Conservation (phyloP, 2,329 filamentous ascomycete species). For the Alternaria solani region DNA sequence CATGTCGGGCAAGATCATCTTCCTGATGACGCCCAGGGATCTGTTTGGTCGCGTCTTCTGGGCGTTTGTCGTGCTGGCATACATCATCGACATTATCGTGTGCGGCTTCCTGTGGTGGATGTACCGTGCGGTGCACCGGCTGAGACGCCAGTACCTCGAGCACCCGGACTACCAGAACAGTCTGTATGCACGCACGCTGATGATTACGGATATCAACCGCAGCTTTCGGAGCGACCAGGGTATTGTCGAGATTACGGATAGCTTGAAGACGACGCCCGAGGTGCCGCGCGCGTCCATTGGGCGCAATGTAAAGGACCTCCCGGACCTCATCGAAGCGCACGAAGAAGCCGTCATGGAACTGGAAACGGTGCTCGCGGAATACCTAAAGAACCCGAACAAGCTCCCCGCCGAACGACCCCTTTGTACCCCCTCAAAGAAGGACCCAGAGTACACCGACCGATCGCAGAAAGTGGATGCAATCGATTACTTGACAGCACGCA, state of each 20-base stretch:
- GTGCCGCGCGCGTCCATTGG: conserved; percentile 84
- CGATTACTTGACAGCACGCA: conserved; percentile 86
- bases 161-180: conserved; percentile 88
- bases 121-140: conserved; percentile 74
- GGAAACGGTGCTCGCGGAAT: conserved; percentile 85
- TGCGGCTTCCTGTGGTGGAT: conserved; percentile 89
- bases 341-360: conserved; percentile 80
- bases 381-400: conserved; percentile 84
- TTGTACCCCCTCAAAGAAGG: conserved; percentile 82
- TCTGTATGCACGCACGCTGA: conserved; percentile 74
- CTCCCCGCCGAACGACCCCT: conserved; percentile 79
- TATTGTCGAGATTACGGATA: conserved; percentile 81
- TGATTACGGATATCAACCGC: conserved; percentile 83
- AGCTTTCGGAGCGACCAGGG: conserved; percentile 84
- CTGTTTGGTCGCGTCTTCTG: conserved; percentile 61
- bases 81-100: conserved; percentile 76
- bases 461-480: conserved; percentile 90
- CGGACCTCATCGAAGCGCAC: conserved; percentile 84
- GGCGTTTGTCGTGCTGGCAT: conserved; percentile 67
- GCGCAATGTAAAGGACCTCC: conserved; percentile 90
- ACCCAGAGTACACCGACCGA: conserved; percentile 67
- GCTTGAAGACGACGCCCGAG: conserved; percentile 78
- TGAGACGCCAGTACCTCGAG: conserved; percentile 83
- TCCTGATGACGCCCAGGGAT: conserved; percentile 55
- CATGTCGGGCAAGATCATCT: conserved; percentile 19